A percentile compares a stretch with the other conserved stretches of the same genome.
These are phyloP conservation scores for Pestalotiopsis sp. DNA, from an alignment of 2,329 filamentous ascomycete genomes.

Conservation along the genomic window DNA sequence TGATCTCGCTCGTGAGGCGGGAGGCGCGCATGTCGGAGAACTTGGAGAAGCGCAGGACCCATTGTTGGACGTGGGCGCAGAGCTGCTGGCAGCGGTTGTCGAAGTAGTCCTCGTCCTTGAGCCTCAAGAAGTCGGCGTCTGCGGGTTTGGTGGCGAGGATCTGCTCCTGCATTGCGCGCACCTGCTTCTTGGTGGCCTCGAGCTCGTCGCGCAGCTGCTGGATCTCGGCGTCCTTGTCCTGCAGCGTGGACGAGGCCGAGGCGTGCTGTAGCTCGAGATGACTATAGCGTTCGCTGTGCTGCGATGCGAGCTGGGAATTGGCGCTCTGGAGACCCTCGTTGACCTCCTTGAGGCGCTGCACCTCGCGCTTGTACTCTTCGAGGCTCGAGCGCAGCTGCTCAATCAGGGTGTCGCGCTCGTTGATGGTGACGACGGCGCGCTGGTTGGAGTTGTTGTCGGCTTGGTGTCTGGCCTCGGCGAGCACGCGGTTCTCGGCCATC, in stretches of 20 bases:
- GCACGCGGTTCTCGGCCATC: constrained; percentile 77
- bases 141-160: constrained; percentile 61
- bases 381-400: constrained; percentile 78
- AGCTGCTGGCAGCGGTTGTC: constrained; percentile 91
- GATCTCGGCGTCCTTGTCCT: constrained; percentile 84
- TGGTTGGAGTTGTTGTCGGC: constrained; percentile 69
- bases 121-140: constrained; percentile 73
- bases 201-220: constrained; percentile 76
- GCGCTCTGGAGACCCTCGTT: constrained; percentile 79
- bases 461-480: constrained; percentile 71
- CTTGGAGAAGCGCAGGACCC: constrained; percentile 97
- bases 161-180: constrained; percentile 58
- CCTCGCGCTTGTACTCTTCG: constrained; percentile 79
- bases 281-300: constrained; percentile 72
- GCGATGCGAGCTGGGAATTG: constrained; percentile 74
- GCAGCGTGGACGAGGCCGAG: constrained; percentile 65
- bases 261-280: constrained; percentile 69
- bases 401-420: constrained; percentile 86
- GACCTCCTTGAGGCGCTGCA: constrained; percentile 76
- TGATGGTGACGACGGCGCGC: constrained; percentile 69
- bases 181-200: constrained; percentile 66
- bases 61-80: constrained; percentile 94
- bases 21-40: constrained; percentile 92
- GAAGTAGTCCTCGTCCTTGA: constrained; percentile 93
- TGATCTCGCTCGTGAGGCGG: constrained; percentile 79